Evolutionary conservation across 441 rosid genomes (phyloP), one percentile per base, ranked within the genome.

Genomic region (Gossypium lobatum): DNA sequence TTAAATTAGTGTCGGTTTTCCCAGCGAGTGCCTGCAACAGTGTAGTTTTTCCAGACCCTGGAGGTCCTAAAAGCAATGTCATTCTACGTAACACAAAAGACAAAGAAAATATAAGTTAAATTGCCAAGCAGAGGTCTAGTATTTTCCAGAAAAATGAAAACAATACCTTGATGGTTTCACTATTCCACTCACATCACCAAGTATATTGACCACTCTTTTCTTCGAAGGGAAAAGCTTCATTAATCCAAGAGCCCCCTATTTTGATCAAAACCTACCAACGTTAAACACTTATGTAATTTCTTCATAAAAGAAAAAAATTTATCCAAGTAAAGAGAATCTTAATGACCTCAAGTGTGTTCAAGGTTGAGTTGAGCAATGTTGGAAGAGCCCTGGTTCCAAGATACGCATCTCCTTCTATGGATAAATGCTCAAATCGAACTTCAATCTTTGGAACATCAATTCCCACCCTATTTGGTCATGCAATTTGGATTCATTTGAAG

Each of bases 1-100:
- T 85, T 55, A 87, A 28, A 72, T 78, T 78, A 64, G 75, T 70
- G 64, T 78, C 82, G 14, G 37, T 60, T 70, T 82, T 88, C 55
- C 87, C 90, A 0, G 93, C 79, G 46, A 90, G 85, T 28, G 93
- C 85, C 57, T 80, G 87, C 53, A 90, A 78, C 54, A 90, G 48
- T 53, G 91, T 88, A 31, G 92, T 88, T 81, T 90, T 90, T 13
- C 95, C 95, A 0, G 92, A 78, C 23, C 88, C 88, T 6, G 92
- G 92, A 59, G 95, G 95, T 21, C 95, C 95, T 61, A 88, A 83
- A 75, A 90, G 92, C 73, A 90, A 77, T 25, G 91, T 83, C 88
- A 90, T 84, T 76, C 95, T 86, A 80, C 1, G 14, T 23, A 42
- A 58, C 17, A 65, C 61, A 25, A 11, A 42, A 58, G 25, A 65